phyloP scores from a whole-genome alignment of 139 green algal species.

The Trebouxia sp. region DNA sequence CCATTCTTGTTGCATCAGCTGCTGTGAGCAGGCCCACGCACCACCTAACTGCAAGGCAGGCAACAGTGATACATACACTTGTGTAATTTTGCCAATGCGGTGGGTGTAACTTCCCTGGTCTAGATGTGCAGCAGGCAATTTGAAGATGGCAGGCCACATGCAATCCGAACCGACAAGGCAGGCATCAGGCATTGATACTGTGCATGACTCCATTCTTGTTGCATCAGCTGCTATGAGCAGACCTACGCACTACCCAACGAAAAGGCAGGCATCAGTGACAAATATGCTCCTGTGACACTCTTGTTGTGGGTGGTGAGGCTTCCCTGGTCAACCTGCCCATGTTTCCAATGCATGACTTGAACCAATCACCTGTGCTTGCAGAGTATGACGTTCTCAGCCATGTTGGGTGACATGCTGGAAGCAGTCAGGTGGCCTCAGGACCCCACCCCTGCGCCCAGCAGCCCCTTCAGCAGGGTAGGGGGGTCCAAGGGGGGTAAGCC shows the following conservation, averaged over 20 bases:
- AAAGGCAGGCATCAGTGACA: no score
- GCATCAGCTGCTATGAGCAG: no score
- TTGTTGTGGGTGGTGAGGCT: slow-evolving; percentile 43
- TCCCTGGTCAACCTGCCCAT: no score
- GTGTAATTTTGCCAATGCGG: slow-evolving; percentile 47
- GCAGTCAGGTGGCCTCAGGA: slow-evolving; percentile 52
- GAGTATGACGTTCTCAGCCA: slow-evolving; percentile 31
- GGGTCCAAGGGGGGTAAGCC: slow-evolving; percentile 10
- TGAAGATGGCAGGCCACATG: background rate
- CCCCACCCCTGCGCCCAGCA: slow-evolving; percentile 35
- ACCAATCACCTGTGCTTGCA: no score
- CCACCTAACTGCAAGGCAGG: no score
- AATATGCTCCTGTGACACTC: no score
- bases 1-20: slow-evolving; percentile 37
- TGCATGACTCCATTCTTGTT: slow-evolving; percentile 31
- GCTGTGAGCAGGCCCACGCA: no score
- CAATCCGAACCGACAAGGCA: no score
- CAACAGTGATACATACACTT: no score
- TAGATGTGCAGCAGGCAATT: background rate
- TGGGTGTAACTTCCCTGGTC: slow-evolving; percentile 29
- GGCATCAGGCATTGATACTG: no score
- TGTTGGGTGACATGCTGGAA: slow-evolving; percentile 45
- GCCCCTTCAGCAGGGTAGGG: background rate
- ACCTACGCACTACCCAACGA: no score
- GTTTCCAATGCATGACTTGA: no score